phyloP scores from a whole-genome alignment of 2,329 filamentous ascomycete genomes.

The Apiospora rasikravindrae region DNA sequence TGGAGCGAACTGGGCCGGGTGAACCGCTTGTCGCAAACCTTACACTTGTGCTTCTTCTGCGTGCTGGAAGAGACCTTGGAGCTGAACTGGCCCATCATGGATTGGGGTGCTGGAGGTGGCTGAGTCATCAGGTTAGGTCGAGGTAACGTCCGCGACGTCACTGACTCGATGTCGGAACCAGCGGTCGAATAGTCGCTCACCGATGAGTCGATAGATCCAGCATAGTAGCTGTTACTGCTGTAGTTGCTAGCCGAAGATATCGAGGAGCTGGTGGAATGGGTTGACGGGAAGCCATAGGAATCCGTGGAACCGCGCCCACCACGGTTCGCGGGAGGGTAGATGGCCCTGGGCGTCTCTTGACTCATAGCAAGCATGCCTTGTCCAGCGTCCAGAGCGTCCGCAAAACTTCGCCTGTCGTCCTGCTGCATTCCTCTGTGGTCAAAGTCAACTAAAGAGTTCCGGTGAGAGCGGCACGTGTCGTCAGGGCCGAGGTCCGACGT shows the following conservation, averaged over 20 bases:
- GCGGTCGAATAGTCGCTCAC: conserved; percentile 93
- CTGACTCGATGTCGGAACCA: conserved; percentile 83
- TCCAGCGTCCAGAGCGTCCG: conserved; percentile 89
- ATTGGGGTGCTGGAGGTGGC: conserved; percentile 83
- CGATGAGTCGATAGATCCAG: conserved; percentile 80
- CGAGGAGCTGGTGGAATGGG: conserved; percentile 85
- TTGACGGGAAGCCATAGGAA: conserved; percentile 88
- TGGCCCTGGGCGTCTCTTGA: conserved; percentile 90
- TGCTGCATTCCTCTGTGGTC: conserved; percentile 59
- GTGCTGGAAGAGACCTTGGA: conserved; percentile 95
- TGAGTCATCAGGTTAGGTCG: conserved; percentile 70
- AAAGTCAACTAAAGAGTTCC: conserved; percentile 70
- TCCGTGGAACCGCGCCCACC: conserved; percentile 76
- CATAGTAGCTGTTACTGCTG: conserved; percentile 79
- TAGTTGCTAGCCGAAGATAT: conserved; percentile 83
- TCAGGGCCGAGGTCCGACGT: conserved; percentile 50
- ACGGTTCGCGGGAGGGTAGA: conserved; percentile 72
- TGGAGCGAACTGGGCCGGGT: conserved; percentile 92
- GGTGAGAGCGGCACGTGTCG: conserved; percentile 50
- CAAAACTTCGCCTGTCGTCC: conserved; percentile 73
- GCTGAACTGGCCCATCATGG: conserved; percentile 99
- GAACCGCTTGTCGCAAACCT: conserved; percentile 97
- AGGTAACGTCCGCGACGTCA: conserved; percentile 82
- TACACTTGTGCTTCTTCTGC: conserved; percentile 99
- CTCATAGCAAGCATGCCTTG: conserved; percentile 95